Percentiles rank a stretch among this genome's conserved stretches.
Conservation (phyloP, 495 filamentous ascomycete species). For the Xylaria curta region DNA sequence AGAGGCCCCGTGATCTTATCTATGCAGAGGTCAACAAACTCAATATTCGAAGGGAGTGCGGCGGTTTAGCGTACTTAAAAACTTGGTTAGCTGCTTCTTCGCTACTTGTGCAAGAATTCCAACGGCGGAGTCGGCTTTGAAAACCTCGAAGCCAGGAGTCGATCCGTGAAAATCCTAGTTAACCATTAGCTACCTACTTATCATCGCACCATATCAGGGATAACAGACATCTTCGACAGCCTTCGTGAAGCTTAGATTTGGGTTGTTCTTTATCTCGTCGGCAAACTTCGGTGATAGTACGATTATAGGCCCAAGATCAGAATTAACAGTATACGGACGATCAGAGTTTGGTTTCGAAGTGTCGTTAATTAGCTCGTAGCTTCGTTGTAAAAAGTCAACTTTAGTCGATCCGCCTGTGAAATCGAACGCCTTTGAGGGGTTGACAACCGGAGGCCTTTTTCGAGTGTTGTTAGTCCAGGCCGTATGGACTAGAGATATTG, state of each 20-base stretch:
- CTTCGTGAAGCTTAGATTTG: slow-evolving; percentile 41
- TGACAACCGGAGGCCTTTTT: slow-evolving; percentile 3
- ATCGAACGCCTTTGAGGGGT: slow-evolving; percentile 9
- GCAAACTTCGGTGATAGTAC: slow-evolving; percentile 53
- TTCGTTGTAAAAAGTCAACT: slow-evolving; percentile 2
- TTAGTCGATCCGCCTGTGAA: slow-evolving; percentile 1
- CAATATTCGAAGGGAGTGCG: neutral
- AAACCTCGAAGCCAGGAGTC: slow-evolving; percentile 55
- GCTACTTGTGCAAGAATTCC: slow-evolving; percentile 47
- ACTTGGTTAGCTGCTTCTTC: slow-evolving; percentile 55
- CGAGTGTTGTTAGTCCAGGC: neutral
- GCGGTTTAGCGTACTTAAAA: slow-evolving; percentile 45
- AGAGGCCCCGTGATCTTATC: slow-evolving; percentile 42
- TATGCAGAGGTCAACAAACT: slow-evolving; percentile 22
- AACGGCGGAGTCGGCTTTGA: slow-evolving; percentile 35
- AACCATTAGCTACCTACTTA: neutral
- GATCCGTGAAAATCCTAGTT: slow-evolving; percentile 49
- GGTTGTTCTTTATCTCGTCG: slow-evolving; percentile 57
- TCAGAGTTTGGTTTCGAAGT: slow-evolving; percentile 9
- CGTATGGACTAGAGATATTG: neutral
- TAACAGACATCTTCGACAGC: slow-evolving; percentile 26
- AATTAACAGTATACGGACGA: slow-evolving; percentile 5
- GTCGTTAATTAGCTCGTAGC: slow-evolving; percentile 8
- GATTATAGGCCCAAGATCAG: slow-evolving; percentile 38
- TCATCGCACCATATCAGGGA: neutral